Evolutionary conservation across 164 flowering plant genomes (phyloP).

Genomic region (grape (Vitis vinifera)): DNA sequence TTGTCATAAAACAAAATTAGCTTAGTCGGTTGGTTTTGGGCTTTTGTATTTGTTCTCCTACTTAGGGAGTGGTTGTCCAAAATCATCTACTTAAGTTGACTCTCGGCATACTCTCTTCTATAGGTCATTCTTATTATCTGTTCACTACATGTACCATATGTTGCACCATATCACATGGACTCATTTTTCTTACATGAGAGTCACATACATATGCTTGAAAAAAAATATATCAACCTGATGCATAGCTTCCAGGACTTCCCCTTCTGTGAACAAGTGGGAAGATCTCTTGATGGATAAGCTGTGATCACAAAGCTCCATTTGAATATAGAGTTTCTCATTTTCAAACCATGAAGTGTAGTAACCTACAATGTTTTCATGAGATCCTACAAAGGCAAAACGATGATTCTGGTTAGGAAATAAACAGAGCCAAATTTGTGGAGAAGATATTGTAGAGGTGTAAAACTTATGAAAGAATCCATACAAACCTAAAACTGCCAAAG

Average conservation of each 20-base stretch:
- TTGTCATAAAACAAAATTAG: too few relatives aligned
- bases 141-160: not conserved
- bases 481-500: constrained; percentile 88
- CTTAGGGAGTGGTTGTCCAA: not conserved
- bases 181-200: not conserved
- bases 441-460: not conserved
- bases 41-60: too few relatives aligned
- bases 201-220: not conserved
- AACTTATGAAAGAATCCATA: not conserved
- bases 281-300: constrained; percentile 53
- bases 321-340: constrained; percentile 88
- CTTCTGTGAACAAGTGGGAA: constrained; percentile 45
- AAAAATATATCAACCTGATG: constrained; percentile 51
- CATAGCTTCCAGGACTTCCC: constrained; percentile 55
- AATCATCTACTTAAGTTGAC: not conserved
- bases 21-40: too few relatives aligned
- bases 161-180: not conserved
- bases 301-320: constrained; percentile 90
- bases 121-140: not conserved
- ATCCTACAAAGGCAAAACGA: constrained; percentile 38
- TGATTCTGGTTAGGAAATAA: not conserved
- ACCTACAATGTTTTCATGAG: constrained; percentile 77
- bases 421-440: not conserved
- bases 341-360: constrained; percentile 95
- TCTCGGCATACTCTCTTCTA: not conserved